These are phyloP conservation scores for Globisporangium takayamanum DNA, from an alignment of 352 stramenopile genomes.

Conservation along the genomic window DNA sequence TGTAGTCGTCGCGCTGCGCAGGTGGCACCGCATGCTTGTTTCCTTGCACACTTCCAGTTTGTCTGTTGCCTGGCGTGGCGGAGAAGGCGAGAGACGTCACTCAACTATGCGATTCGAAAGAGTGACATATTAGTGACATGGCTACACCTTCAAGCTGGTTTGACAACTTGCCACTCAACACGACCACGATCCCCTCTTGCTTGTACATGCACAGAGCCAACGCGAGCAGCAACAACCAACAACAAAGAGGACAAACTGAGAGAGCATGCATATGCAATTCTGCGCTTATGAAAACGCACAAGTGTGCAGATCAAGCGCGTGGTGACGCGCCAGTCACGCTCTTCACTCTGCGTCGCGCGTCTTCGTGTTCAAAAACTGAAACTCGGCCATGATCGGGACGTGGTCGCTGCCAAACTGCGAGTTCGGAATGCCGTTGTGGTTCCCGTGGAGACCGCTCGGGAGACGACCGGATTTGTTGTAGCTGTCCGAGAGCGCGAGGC, in stretches of 20 bases:
- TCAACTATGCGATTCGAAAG: too few species aligned
- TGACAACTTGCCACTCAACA: too few species aligned
- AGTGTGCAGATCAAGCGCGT: too few species aligned
- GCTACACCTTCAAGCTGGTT: too few species aligned
- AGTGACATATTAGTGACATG: too few species aligned
- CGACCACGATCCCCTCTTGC: too few species aligned
- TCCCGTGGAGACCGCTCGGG: constrained; percentile 57
- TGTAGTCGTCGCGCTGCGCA: not conserved
- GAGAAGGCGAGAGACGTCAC: too few species aligned
- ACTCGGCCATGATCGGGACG: constrained; percentile 81
- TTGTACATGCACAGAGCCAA: too few species aligned
- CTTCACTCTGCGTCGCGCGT: constrained; percentile 7
- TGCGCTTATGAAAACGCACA: too few species aligned
- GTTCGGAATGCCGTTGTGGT: constrained; percentile 87
- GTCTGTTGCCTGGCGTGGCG: not conserved
- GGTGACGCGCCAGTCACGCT: too few species aligned
- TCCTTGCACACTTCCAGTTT: not conserved
- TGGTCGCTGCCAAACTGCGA: constrained; percentile 81
- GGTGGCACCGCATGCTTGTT: not conserved
- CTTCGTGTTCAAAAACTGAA: constrained; percentile 54
- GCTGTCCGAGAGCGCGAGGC: constrained; percentile 59
- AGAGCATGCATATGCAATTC: too few species aligned
- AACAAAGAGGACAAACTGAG: too few species aligned
- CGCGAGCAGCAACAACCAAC: not conserved
- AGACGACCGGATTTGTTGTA: constrained; percentile 57